Conservation (phyloP, 2,329 filamentous ascomycete genomes). For the Colletotrichum caudatum region DNA sequence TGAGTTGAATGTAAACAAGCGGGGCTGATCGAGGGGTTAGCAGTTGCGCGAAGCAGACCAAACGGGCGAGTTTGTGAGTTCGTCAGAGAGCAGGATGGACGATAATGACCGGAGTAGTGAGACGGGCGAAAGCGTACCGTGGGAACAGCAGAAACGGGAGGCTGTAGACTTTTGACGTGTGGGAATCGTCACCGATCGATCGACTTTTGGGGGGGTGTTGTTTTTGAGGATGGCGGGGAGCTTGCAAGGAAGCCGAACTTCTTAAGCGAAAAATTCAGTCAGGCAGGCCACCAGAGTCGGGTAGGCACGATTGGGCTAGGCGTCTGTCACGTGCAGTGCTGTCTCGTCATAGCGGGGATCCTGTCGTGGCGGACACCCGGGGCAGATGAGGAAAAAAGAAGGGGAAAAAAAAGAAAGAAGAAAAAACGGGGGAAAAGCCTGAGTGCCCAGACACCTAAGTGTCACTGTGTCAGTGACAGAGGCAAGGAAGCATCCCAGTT, state of each 20-base stretch:
- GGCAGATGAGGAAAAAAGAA: not conserved
- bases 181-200: slow-evolving; percentile 53
- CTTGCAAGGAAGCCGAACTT: slow-evolving; percentile 50
- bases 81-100: slow-evolving; percentile 37
- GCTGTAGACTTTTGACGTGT: slow-evolving; percentile 45
- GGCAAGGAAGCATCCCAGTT: not conserved
- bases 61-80: slow-evolving; percentile 8
- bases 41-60: slow-evolving; percentile 27
- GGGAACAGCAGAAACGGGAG: slow-evolving; percentile 14
- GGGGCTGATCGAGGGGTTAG: slow-evolving; percentile 48
- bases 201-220: slow-evolving; percentile 51
- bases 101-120: slow-evolving; percentile 30
- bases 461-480: not conserved
- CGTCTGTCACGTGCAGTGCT: slow-evolving; percentile 36
- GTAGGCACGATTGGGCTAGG: slow-evolving; percentile 40
- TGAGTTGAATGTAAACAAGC: slow-evolving; percentile 61
- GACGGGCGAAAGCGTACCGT: slow-evolving; percentile 10
- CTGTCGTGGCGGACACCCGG: not conserved
- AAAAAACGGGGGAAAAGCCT: not conserved
- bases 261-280: slow-evolving; percentile 59
- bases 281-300: slow-evolving; percentile 42
- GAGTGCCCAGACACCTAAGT: not conserved
- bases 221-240: slow-evolving; percentile 59
- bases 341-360: slow-evolving; percentile 41
- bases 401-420: not conserved